These are phyloP conservation scores for Brassica balearica DNA, from an alignment of 441 rosid species.

Conservation along the genomic window DNA sequence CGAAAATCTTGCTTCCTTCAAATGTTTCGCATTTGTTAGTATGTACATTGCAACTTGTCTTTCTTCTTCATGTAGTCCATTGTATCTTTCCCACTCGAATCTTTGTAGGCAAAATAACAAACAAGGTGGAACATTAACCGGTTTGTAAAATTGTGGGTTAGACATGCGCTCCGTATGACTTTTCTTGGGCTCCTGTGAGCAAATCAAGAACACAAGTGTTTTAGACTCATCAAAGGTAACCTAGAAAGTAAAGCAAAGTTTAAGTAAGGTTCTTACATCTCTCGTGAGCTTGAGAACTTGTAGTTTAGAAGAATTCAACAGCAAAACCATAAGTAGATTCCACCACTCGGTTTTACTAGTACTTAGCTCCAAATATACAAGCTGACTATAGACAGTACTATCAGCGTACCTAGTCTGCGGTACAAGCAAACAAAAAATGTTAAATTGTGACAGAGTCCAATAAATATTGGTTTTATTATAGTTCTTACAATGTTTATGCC, in stretches of 20 bases:
- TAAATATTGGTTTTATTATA: not conserved
- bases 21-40: constrained; percentile 24
- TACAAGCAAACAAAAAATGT: constrained; percentile 5
- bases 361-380: constrained; percentile 23
- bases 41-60: constrained; percentile 32
- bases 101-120: constrained; percentile 15
- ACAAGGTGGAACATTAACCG: constrained; percentile 5
- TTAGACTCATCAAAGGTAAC: constrained; percentile 19
- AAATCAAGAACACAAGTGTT: constrained; percentile 7
- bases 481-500: not conserved
- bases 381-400: constrained; percentile 1
- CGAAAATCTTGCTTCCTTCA: constrained; percentile 25
- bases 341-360: constrained; percentile 29
- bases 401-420: constrained; percentile 7
- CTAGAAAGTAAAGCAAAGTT: not conserved
- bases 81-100: constrained; percentile 26
- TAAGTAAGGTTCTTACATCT: constrained; percentile 3
- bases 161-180: not conserved
- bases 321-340: constrained; percentile 24
- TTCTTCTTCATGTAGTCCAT: constrained; percentile 34
- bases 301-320: constrained; percentile 15
- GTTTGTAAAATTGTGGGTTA: not conserved
- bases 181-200: not conserved
- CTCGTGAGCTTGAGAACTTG: constrained; percentile 28
- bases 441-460: too few relatives aligned